phyloP scores from a whole-genome alignment of 2,329 filamentous ascomycete genomes.

The Penicillium sp. region DNA sequence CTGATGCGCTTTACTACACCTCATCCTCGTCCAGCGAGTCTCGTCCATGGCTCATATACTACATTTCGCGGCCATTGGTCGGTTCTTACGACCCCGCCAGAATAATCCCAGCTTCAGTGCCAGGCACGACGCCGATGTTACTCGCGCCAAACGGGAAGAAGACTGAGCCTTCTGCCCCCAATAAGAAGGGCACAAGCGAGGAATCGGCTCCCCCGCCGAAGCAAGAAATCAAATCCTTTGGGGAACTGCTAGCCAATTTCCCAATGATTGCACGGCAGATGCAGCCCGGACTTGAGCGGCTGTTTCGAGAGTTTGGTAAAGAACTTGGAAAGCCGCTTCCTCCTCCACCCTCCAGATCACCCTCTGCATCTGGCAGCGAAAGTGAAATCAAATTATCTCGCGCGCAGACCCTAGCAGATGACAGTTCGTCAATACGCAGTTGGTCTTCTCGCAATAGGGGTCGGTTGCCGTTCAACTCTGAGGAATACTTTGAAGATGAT shows the following conservation, averaged over 20 bases:
- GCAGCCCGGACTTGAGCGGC: conserved; percentile 82
- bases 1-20: conserved; percentile 77
- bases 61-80: conserved; percentile 84
- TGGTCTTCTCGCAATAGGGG: conserved; percentile 32
- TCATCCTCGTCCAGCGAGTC: conserved; percentile 77
- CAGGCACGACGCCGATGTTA: conserved; percentile 31
- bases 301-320: conserved; percentile 84
- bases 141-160: conserved; percentile 31
- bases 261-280: conserved; percentile 96
- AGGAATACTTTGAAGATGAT: conserved; percentile 80
- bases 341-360: conserved; percentile 58
- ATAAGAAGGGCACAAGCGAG: conserved; percentile 24
- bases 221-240: conserved; percentile 88
- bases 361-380: conserved; percentile 55
- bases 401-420: conserved; percentile 37
- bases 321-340: conserved; percentile 84
- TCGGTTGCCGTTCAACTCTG: conserved; percentile 55
- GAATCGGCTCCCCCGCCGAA: conserved; percentile 55
- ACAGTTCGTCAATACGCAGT: conserved; percentile 36
- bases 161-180: conserved; percentile 18
- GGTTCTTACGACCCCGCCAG: conserved; percentile 76
- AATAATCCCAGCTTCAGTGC: conserved; percentile 63
- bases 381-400: conserved; percentile 25
- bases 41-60: conserved; percentile 94
- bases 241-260: conserved; percentile 84